Conservation (phyloP, 2,329 filamentous ascomycete species). For the Pseudogymnoascus sp. region DNA sequence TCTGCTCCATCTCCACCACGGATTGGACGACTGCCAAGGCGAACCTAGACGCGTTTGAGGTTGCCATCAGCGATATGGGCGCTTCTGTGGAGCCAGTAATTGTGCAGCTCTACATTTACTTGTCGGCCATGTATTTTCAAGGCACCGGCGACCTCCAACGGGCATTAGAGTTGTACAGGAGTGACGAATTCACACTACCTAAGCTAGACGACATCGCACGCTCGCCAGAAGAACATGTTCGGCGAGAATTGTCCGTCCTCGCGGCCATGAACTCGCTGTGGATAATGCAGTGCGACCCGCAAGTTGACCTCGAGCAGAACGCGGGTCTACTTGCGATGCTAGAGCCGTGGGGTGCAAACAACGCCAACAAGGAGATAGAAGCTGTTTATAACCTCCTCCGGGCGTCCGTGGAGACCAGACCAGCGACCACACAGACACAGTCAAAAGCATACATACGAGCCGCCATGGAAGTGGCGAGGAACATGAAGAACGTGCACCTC, state of each 20-base stretch:
- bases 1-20: conserved; percentile 21
- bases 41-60: conserved; percentile 19
- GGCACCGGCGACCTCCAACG: conserved; percentile 62
- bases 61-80: conserved; percentile 18
- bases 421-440: conserved; percentile 58
- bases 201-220: conserved; percentile 27
- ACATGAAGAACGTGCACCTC: conserved; percentile 66
- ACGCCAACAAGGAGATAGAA: conserved; percentile 65
- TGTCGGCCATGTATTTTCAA: conserved; percentile 68
- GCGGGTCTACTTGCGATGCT: conserved; percentile 55
- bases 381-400: conserved; percentile 70
- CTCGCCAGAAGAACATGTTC: conserved; percentile 38
- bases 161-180: conserved; percentile 59
- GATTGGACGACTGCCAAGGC: conserved; percentile 24
- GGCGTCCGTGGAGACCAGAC: conserved; percentile 56
- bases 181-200: conserved; percentile 48
- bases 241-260: conserved; percentile 57
- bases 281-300: conserved; percentile 57
- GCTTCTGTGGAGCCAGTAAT: conserved; percentile 20
- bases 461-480: conserved; percentile 61
- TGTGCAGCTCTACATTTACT: conserved; percentile 41
- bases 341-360: conserved; percentile 56
- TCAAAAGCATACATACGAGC: conserved; percentile 71
- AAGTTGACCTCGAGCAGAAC: conserved; percentile 50
- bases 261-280: conserved; percentile 60